A percentile compares a stretch with the other conserved stretches of the same genome.
These are phyloP conservation scores for Fusarium sp. DNA, from an alignment of 2,329 filamentous ascomycete species.

Conservation along the genomic window DNA sequence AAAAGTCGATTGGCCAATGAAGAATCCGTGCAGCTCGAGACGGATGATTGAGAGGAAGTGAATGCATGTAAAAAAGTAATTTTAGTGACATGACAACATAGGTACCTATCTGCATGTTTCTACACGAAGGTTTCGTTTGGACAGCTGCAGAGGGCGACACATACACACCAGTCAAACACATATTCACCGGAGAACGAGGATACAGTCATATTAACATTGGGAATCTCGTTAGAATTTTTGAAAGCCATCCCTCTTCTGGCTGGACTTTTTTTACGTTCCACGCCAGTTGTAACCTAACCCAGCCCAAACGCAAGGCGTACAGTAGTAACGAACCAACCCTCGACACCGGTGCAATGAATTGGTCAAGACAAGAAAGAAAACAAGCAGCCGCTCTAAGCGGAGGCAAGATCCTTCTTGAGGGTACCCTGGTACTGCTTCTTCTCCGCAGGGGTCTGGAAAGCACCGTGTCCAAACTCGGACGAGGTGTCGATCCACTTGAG, in stretches of 20 bases:
- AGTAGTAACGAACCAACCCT: constrained; percentile 53
- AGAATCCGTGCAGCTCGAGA: background rate
- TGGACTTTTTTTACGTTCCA: constrained; percentile 50
- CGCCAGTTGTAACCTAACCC: constrained; percentile 50
- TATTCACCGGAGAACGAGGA: constrained; percentile 17
- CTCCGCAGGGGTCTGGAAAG: constrained; percentile 98
- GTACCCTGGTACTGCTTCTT: constrained; percentile 98
- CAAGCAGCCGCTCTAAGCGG: constrained; percentile 53
- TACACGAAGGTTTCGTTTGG: background rate
- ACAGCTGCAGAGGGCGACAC: background rate
- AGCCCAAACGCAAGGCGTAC: constrained; percentile 48
- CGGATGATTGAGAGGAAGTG: no score
- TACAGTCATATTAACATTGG: constrained; percentile 45
- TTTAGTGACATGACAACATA: background rate
- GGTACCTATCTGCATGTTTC: background rate
- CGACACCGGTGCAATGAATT: constrained; percentile 64
- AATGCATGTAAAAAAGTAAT: background rate
- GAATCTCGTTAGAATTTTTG: constrained; percentile 49
- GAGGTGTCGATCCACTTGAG: constrained; percentile 99
- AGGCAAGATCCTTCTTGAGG: constrained; percentile 93
- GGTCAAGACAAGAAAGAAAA: constrained; percentile 57
- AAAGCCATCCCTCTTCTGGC: constrained; percentile 48
- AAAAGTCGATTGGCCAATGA: background rate
- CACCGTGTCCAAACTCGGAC: constrained; percentile 99
- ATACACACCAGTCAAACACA: background rate